These are phyloP conservation scores for Botryotinia narcissicola DNA, from an alignment of 2,329 filamentous ascomycete species.

Conservation along the genomic window DNA sequence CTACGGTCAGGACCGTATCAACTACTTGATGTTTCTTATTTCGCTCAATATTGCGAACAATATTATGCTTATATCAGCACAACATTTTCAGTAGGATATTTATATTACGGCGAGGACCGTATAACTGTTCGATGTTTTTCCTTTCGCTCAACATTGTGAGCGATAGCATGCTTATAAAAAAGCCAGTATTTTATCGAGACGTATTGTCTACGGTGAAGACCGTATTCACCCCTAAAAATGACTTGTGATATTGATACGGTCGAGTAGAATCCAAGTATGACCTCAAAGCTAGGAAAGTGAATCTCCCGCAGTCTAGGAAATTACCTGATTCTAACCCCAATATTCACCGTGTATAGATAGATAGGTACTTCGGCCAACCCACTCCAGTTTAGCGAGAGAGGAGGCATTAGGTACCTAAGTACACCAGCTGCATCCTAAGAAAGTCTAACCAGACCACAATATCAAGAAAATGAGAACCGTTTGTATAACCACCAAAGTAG, in stretches of 20 bases:
- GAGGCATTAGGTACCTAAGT: not conserved
- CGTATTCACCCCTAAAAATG: not conserved
- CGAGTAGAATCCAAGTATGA: not conserved
- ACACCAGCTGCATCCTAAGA: not conserved
- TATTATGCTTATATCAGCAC: not conserved
- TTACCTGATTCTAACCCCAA: not conserved
- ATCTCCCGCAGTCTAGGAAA: not conserved
- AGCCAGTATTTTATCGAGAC: not conserved
- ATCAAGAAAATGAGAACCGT: not conserved
- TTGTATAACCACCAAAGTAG: not conserved
- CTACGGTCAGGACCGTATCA: not conserved
- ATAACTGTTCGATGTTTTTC: not conserved
- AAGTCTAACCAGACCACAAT: not conserved
- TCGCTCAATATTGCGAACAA: not conserved
- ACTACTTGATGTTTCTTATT: not conserved
- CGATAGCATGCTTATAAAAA: not conserved
- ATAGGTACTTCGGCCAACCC: not conserved
- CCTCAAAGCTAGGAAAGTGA: not conserved
- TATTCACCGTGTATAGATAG: not conserved
- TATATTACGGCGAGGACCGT: not conserved
- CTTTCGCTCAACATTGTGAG: not conserved
- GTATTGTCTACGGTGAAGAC: not conserved
- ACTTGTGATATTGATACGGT: not conserved
- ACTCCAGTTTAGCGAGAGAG: not conserved
- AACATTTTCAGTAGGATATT: not conserved